These are phyloP conservation scores for Rutstroemia sp. DNA, from an alignment of 2,329 filamentous ascomycete genomes.

Conservation along the genomic window DNA sequence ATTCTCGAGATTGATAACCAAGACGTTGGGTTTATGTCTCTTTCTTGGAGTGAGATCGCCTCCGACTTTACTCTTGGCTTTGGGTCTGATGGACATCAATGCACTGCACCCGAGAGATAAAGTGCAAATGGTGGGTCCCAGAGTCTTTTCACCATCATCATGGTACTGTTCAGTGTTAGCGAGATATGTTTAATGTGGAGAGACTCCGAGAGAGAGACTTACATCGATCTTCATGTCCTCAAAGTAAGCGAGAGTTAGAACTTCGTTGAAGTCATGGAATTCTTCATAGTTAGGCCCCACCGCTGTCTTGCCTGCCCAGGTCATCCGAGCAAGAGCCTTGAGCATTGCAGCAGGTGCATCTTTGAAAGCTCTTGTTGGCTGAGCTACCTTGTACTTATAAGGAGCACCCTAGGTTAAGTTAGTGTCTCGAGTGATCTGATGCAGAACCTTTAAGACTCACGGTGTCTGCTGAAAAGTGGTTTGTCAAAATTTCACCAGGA, in stretches of 20 bases:
- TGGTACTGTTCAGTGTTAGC: constrained; percentile 42
- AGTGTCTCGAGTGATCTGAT: not conserved
- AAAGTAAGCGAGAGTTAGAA: constrained; percentile 49
- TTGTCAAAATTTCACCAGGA: constrained; percentile 38
- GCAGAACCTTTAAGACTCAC: constrained; percentile 27
- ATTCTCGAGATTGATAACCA: constrained; percentile 39
- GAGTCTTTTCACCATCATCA: constrained; percentile 56
- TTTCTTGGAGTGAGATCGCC: constrained; percentile 11
- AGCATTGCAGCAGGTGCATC: constrained; percentile 42
- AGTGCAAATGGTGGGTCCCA: constrained; percentile 56
- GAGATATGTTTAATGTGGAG: not conserved
- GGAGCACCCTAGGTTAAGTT: constrained; percentile 44
- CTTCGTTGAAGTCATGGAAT: constrained; percentile 51
- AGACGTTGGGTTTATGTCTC: constrained; percentile 18
- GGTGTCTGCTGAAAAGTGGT: constrained; percentile 48
- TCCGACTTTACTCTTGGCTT: constrained; percentile 31
- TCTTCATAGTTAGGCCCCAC: constrained; percentile 22
- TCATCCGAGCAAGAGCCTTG: constrained; percentile 43
- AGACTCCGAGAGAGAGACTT: constrained; percentile 25
- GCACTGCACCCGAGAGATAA: constrained; percentile 52
- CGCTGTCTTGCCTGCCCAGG: constrained; percentile 44
- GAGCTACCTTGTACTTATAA: constrained; percentile 58
- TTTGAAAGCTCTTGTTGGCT: constrained; percentile 42
- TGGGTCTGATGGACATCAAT: constrained; percentile 50
- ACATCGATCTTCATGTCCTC: constrained; percentile 50